phyloP scores from a whole-genome alignment of 148 eudicot genomes.

The Selenicereus undatus region DNA sequence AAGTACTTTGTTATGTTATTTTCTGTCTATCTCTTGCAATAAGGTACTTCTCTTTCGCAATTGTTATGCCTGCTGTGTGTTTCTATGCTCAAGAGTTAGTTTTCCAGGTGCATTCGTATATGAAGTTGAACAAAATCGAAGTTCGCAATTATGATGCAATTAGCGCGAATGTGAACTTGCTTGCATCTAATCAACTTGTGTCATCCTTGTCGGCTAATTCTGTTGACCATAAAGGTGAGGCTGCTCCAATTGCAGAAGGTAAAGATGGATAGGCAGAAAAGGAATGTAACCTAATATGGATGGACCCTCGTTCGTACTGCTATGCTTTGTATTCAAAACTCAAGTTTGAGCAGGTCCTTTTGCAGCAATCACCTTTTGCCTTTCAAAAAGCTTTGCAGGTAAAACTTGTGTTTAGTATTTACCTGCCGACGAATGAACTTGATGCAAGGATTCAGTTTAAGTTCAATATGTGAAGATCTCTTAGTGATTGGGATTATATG shows the following conservation, averaged over 20 bases:
- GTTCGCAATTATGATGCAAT: conserved; percentile 79
- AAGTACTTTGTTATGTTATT: not conserved
- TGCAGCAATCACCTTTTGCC: conserved; percentile 86
- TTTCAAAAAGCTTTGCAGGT: conserved; percentile 93
- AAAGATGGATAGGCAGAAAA: conserved; percentile 31
- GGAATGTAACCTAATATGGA: conserved; percentile 57
- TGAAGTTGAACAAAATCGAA: conserved; percentile 74
- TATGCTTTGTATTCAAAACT: conserved; percentile 82
- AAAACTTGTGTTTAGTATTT: conserved; percentile 3
- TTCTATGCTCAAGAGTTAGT: not conserved
- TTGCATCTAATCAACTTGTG: conserved; percentile 66
- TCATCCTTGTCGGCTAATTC: conserved; percentile 30
- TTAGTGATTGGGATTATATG: not conserved
- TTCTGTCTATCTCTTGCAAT: not conserved
- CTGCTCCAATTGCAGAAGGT: conserved; percentile 23
- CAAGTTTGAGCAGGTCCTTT: conserved; percentile 57
- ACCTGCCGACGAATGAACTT: not conserved
- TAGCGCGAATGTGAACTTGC: conserved; percentile 64
- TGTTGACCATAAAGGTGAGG: conserved; percentile 21
- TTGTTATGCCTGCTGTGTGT: not conserved
- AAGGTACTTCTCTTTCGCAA: not conserved
- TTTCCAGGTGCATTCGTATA: conserved; percentile 50
- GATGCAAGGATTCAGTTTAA: not conserved
- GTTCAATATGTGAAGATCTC: too few relatives aligned
- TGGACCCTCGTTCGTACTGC: conserved; percentile 76